Evolutionary conservation across 139 green algal genomes (phyloP).

Genomic region (Protoeuglena noctilucae): DNA sequence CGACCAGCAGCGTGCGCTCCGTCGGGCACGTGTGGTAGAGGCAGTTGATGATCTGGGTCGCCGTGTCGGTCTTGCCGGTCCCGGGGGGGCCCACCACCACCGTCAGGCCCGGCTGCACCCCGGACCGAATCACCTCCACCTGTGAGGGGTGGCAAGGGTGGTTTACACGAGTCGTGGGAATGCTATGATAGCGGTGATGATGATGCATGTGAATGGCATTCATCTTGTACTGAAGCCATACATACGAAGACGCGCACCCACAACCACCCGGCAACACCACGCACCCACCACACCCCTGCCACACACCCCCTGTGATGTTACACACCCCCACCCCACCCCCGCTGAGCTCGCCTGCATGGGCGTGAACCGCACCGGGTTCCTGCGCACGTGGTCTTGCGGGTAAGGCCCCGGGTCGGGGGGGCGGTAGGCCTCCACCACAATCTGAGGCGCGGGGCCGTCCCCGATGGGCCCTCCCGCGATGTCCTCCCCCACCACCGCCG

Average conservation of each 20-base stretch:
- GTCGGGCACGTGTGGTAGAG: conserved; percentile 87
- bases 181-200: too few relatives aligned
- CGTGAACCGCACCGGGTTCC: conserved; percentile 87
- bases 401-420: conserved; percentile 72
- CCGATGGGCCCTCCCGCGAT: conserved; percentile 4
- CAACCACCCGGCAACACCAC: not conserved
- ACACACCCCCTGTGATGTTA: not conserved
- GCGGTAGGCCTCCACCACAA: conserved; percentile 59
- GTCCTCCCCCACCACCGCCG: not conserved
- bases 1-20: conserved; percentile 87
- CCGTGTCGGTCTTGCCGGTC: conserved; percentile 95
- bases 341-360: conserved; percentile 45
- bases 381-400: conserved; percentile 53
- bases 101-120: conserved; percentile 77
- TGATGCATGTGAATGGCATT: conserved; percentile 3
- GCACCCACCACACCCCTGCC: not conserved
- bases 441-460: conserved; percentile 1
- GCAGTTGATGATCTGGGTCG: conserved; percentile 75
- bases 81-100: conserved; percentile 92
- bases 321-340: not conserved
- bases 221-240: not conserved
- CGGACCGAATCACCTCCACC: conserved; percentile 56
- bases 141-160: too few relatives aligned
- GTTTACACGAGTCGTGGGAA: too few relatives aligned
- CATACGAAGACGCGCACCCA: not conserved